Evolutionary conservation across 2,329 filamentous ascomycete species (phyloP).

Genomic region (Cladosporium sp.): DNA sequence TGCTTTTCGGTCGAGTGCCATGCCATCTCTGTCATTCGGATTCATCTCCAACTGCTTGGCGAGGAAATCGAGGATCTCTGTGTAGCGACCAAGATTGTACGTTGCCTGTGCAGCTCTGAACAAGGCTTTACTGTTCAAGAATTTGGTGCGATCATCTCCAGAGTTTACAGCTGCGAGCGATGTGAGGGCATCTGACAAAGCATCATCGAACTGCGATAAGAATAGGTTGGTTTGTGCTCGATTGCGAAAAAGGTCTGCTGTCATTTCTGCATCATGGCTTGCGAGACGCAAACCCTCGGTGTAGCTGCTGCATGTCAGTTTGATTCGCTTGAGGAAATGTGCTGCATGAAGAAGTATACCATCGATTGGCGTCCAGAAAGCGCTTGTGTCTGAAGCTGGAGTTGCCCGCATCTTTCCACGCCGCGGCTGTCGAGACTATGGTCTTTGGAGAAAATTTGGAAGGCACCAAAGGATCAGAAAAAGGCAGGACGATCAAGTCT

Average conservation of each 20-base stretch:
- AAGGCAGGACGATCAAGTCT: constrained; percentile 21
- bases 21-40: constrained; percentile 16
- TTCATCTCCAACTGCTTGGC: constrained; percentile 11
- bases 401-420: constrained; percentile 22
- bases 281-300: neutral
- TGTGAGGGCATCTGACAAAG: constrained; percentile 19
- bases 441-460: too few relatives aligned
- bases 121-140: constrained; percentile 20
- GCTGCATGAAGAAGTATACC: too few relatives aligned
- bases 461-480: too few relatives aligned
- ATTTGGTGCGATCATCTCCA: neutral
- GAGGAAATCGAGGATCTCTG: constrained; percentile 13
- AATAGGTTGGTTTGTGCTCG: constrained; percentile 18
- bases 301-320: constrained; percentile 1
- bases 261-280: constrained; percentile 1
- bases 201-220: constrained; percentile 19
- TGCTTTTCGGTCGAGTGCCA: constrained; percentile 13
- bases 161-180: neutral
- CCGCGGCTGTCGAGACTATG: constrained; percentile 4
- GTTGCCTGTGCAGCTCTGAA: constrained; percentile 23
- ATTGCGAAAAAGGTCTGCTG: constrained; percentile 21
- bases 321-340: too few relatives aligned
- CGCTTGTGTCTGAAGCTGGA: neutral
- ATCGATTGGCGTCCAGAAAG: neutral
- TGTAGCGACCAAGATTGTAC: constrained; percentile 22